phyloP scores from a whole-genome alignment of 768 basidiomycete species.

The Daedalea quercina region DNA sequence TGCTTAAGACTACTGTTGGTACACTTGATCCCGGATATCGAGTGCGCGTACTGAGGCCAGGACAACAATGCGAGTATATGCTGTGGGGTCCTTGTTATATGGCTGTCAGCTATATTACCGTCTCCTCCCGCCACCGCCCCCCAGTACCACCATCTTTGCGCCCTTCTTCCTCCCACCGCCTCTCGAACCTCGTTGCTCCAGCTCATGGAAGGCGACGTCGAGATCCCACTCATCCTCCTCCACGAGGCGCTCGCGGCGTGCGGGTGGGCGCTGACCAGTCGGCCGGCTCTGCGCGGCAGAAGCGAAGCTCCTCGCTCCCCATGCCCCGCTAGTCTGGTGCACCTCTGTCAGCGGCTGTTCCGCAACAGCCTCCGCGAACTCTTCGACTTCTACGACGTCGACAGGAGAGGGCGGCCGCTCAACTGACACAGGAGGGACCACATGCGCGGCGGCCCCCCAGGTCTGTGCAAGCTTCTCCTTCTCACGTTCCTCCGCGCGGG shows the following conservation, averaged over 20 bases:
- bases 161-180: constrained; percentile 51
- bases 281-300: constrained; percentile 43
- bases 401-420: constrained; percentile 41
- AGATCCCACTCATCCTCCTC: constrained; percentile 68
- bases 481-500: constrained; percentile 72
- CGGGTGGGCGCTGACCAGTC: constrained; percentile 12
- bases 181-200: constrained; percentile 48
- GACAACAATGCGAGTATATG: background rate
- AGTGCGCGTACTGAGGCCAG: background rate
- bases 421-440: constrained; percentile 4
- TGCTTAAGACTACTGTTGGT: constrained; percentile 1
- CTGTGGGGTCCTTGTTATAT: background rate
- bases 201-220: constrained; percentile 75
- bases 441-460: constrained; percentile 14
- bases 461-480: constrained; percentile 30
- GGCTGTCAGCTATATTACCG: constrained; percentile 22
- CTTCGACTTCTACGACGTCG: constrained; percentile 47
- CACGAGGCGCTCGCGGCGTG: constrained; percentile 23
- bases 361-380: constrained; percentile 9
- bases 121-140: constrained; percentile 49
- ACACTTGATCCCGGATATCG: background rate
- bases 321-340: constrained; percentile 42
- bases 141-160: constrained; percentile 64
- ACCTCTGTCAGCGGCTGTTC: background rate
- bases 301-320: constrained; percentile 80